These are phyloP conservation scores for Testicularia cyperi DNA, from an alignment of 1,284 basidiomycete genomes.

Conservation along the genomic window DNA sequence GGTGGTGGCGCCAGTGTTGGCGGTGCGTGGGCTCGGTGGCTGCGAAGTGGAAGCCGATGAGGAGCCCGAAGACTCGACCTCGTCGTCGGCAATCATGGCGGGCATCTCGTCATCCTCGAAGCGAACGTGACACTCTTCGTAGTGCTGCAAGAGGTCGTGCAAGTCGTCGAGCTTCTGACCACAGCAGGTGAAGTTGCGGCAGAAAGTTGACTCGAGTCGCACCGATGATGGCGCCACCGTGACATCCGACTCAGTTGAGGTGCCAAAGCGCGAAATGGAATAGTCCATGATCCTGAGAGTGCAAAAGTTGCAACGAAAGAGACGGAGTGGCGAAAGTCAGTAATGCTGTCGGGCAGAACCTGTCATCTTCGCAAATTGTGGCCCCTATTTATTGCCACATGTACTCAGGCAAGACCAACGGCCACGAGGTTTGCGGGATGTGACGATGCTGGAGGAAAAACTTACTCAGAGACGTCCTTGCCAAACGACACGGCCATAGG, in stretches of 20 bases:
- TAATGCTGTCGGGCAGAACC: too few species aligned
- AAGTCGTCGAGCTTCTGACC: conserved; percentile 55
- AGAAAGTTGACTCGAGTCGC: conserved; percentile 57
- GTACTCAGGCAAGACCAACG: too few species aligned
- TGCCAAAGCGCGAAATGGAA: conserved; percentile 52
- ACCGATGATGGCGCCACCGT: conserved; percentile 54
- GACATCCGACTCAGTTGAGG: conserved; percentile 54
- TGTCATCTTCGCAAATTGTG: too few species aligned
- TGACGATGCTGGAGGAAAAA: conserved; percentile 3
- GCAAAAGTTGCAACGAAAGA: neutral
- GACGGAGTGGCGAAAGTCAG: too few species aligned
- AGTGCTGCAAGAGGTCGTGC: conserved; percentile 59
- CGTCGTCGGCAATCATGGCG: conserved; percentile 51
- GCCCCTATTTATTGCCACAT: too few species aligned
- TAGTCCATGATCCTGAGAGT: conserved; percentile 54
- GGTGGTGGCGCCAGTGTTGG: conserved; percentile 22
- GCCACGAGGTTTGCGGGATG: too few species aligned
- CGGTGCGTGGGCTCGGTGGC: conserved; percentile 45
- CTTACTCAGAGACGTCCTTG: conserved; percentile 57
- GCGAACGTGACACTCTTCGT: conserved; percentile 58
- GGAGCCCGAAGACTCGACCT: conserved; percentile 43
- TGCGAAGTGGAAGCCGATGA: conserved; percentile 44
- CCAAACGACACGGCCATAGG: conserved; percentile 55
- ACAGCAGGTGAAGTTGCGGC: conserved; percentile 59
- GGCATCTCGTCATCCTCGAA: conserved; percentile 58